These are phyloP conservation scores for Russula compacta DNA, from an alignment of 768 basidiomycete genomes.

Conservation along the genomic window DNA sequence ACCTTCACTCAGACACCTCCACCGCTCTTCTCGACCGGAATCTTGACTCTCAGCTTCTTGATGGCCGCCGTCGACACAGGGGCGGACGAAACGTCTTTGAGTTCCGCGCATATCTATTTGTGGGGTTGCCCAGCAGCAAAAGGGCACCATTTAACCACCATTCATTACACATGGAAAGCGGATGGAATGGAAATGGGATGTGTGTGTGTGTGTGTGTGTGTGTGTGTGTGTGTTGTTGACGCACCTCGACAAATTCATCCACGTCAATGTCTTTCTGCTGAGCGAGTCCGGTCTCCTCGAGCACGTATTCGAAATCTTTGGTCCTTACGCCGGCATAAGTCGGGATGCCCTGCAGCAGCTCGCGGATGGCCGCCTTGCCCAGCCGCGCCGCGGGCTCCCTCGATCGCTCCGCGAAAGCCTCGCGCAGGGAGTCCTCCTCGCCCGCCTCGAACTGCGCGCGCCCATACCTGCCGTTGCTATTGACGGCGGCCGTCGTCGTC, in stretches of 20 bases:
- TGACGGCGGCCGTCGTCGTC: background rate
- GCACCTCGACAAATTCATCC: conserved; percentile 83
- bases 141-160: too few relatives aligned
- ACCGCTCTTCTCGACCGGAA: conserved; percentile 47
- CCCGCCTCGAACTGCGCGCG: conserved; percentile 47
- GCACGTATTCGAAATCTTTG: conserved; percentile 65
- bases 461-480: conserved; percentile 29
- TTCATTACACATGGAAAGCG: too few relatives aligned
- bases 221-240: conserved; percentile 16
- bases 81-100: conserved; percentile 56
- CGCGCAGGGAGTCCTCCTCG: conserved; percentile 36
- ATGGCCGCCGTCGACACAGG: conserved; percentile 26
- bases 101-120: conserved; percentile 56
- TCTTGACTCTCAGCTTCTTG: conserved; percentile 35
- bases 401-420: conserved; percentile 30
- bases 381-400: conserved; percentile 29
- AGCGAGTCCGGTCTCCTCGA: conserved; percentile 65
- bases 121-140: too few relatives aligned
- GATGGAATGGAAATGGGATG: too few relatives aligned
- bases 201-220: too few relatives aligned
- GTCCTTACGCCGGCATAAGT: conserved; percentile 53
- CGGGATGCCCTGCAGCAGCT: conserved; percentile 24
- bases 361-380: conserved; percentile 29
- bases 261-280: conserved; percentile 51
- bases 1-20: conserved; percentile 34